These are phyloP conservation scores for Aspergillus transmontanensis DNA, from an alignment of 2,329 filamentous ascomycete genomes.

Conservation along the genomic window DNA sequence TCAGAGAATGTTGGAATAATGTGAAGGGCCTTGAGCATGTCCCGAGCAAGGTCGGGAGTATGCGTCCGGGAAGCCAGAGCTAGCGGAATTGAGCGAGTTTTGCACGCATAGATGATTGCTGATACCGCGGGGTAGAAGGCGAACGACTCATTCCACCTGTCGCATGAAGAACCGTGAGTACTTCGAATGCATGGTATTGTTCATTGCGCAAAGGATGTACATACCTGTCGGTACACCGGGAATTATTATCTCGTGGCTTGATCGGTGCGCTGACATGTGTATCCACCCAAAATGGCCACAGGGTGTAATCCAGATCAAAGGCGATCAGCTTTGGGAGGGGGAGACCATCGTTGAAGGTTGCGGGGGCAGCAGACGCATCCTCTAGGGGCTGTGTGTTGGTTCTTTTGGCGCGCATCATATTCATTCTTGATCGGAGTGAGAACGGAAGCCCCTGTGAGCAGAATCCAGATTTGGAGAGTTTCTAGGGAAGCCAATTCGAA, in stretches of 20 bases:
- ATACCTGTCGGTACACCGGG: conserved; percentile 47
- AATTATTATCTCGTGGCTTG: conserved; percentile 59
- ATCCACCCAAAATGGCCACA: conserved; percentile 99
- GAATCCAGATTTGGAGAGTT: neutral
- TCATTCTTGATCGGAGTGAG: conserved; percentile 2
- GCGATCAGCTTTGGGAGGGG: conserved; percentile 82
- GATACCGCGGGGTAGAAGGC: conserved; percentile 73
- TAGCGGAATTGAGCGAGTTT: conserved; percentile 57
- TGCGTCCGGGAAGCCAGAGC: conserved; percentile 80
- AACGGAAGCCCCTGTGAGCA: neutral
- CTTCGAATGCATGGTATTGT: neutral
- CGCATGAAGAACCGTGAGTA: conserved; percentile 3
- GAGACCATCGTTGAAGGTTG: conserved; percentile 64
- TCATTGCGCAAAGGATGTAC: neutral
- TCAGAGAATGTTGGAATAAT: conserved; percentile 52
- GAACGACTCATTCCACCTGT: conserved; percentile 64
- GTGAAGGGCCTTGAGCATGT: conserved; percentile 76
- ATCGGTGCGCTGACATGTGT: conserved; percentile 82
- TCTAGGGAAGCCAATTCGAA: neutral
- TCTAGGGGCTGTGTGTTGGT: conserved; percentile 38
- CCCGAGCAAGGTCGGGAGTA: conserved; percentile 75
- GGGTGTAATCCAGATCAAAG: conserved; percentile 95
- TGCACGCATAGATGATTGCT: conserved; percentile 64
- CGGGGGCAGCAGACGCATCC: conserved; percentile 46
- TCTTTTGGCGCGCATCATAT: conserved; percentile 39